A percentile compares a stretch with the other conserved stretches of the same genome.
phyloP scores from a whole-genome alignment of 352 stramenopile species.

The Peronospora belbahrii region DNA sequence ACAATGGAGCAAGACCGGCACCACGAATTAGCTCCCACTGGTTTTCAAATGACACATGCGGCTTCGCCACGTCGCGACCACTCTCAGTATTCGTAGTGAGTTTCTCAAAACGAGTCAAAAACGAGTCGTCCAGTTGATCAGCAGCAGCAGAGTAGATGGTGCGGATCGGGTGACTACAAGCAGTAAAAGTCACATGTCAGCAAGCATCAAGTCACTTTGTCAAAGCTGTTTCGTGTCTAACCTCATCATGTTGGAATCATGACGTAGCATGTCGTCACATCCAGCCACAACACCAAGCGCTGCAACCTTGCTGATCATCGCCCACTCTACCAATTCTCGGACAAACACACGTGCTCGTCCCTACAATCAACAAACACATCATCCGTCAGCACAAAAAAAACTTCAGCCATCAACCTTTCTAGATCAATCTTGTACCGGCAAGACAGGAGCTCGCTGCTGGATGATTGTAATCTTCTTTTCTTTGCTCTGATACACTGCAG shows the following conservation, averaged over 20 bases:
- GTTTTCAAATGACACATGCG: constrained; percentile 2
- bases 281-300: constrained; percentile 52
- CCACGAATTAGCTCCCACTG: constrained; percentile 49
- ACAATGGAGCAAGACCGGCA: constrained; percentile 45
- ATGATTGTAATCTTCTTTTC: constrained; percentile 62
- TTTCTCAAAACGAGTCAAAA: constrained; percentile 34
- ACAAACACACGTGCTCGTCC: constrained; percentile 43
- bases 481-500: constrained; percentile 54
- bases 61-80: constrained; percentile 4
- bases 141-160: constrained; percentile 37
- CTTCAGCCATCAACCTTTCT: not conserved
- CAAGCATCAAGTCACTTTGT: not conserved
- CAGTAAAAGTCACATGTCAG: constrained; percentile 2
- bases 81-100: constrained; percentile 12
- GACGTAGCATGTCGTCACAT: constrained; percentile 75
- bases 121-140: constrained; percentile 24
- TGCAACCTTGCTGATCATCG: constrained; percentile 28
- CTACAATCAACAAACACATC: constrained; percentile 20
- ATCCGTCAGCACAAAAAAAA: not conserved
- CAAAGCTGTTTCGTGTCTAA: constrained; percentile 9
- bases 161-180: constrained; percentile 45
- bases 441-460: constrained; percentile 57
- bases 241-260: constrained; percentile 69
- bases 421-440: constrained; percentile 25
- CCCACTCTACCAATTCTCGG: constrained; percentile 54